These are phyloP conservation scores for Saprolegnia diclina DNA, from an alignment of 352 stramenopile genomes.

Conservation along the genomic window DNA sequence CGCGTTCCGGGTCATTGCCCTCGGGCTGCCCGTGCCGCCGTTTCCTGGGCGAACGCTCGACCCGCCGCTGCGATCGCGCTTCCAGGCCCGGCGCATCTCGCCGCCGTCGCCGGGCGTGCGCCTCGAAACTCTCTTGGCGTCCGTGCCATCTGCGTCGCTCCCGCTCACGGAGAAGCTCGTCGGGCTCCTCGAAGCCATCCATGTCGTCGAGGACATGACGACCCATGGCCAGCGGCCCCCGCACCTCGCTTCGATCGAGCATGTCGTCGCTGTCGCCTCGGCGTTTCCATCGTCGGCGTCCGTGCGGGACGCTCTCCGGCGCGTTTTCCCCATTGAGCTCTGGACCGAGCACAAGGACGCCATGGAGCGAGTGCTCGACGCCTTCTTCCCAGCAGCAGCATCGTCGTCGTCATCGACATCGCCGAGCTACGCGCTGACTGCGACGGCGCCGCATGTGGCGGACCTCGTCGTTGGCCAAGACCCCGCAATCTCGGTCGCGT, in stretches of 20 bases:
- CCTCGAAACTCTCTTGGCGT: slow-evolving; percentile 45
- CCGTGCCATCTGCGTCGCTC: slow-evolving; percentile 46
- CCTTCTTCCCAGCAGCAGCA: slow-evolving; percentile 13
- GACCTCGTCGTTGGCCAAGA: neutral
- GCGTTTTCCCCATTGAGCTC: slow-evolving; percentile 48
- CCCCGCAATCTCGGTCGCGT: slow-evolving; percentile 32
- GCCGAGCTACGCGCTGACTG: neutral
- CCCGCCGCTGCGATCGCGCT: slow-evolving; percentile 79
- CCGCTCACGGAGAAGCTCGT: slow-evolving; percentile 59
- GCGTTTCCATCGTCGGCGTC: slow-evolving; percentile 43
- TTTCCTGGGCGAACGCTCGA: slow-evolving; percentile 83
- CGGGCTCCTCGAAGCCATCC: slow-evolving; percentile 59
- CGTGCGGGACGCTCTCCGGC: slow-evolving; percentile 36
- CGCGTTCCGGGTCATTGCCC: slow-evolving; percentile 91
- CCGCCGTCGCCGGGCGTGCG: slow-evolving; percentile 57
- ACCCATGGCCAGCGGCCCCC: slow-evolving; percentile 50
- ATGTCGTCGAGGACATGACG: slow-evolving; percentile 54
- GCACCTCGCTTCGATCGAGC: slow-evolving; percentile 59
- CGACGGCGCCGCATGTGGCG: neutral
- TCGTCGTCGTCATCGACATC: neutral
- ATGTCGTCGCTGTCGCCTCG: slow-evolving; percentile 49
- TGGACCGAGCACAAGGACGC: slow-evolving; percentile 16
- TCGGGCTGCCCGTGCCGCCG: slow-evolving; percentile 80
- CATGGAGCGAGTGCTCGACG: slow-evolving; percentile 27
- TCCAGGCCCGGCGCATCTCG: slow-evolving; percentile 69